Conservation (phyloP, 176 grass and related monocot genomes). For the Eleusine indica region DNA sequence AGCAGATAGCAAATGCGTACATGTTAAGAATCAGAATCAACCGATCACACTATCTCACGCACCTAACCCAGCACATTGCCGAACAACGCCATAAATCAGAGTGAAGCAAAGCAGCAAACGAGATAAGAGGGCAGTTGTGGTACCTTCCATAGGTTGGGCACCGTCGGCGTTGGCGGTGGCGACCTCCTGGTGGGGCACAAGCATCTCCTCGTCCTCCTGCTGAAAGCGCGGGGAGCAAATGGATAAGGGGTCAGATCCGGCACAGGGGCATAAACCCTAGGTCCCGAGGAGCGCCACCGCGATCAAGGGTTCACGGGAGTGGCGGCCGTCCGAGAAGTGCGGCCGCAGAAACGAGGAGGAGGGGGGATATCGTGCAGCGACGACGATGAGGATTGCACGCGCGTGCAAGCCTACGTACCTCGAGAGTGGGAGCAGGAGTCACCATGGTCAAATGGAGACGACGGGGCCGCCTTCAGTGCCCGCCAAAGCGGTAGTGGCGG, state of each 20-base stretch:
- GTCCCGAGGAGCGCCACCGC: slow-evolving; percentile 1
- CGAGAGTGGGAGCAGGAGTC: slow-evolving; percentile 70
- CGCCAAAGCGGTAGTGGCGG: background rate
- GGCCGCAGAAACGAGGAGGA: background rate
- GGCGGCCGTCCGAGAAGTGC: background rate
- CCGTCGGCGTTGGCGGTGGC: slow-evolving; percentile 56
- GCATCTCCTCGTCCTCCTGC: slow-evolving; percentile 86
- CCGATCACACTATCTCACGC: background rate
- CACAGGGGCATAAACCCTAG: slow-evolving; percentile 38
- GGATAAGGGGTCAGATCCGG: slow-evolving; percentile 55
- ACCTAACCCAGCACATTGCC: slow-evolving; percentile 26
- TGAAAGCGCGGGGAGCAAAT: slow-evolving; percentile 21
- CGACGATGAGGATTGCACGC: background rate
- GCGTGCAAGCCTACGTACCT: slow-evolving; percentile 49
- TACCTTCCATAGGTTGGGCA: slow-evolving; percentile 94
- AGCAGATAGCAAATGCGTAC: slow-evolving; percentile 1
- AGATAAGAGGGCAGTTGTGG: background rate
- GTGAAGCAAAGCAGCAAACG: slow-evolving; percentile 27
- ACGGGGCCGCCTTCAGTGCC: background rate
- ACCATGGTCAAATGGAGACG: slow-evolving; percentile 58
- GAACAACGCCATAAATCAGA: slow-evolving; percentile 38
- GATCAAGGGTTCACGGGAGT: background rate
- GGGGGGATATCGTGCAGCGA: slow-evolving; percentile 13
- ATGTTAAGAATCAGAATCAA: slow-evolving; percentile 33
- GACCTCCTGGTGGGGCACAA: slow-evolving; percentile 74